Conservation (phyloP, 169 alveolate species). For the Cyclospora cayetanensis region DNA sequence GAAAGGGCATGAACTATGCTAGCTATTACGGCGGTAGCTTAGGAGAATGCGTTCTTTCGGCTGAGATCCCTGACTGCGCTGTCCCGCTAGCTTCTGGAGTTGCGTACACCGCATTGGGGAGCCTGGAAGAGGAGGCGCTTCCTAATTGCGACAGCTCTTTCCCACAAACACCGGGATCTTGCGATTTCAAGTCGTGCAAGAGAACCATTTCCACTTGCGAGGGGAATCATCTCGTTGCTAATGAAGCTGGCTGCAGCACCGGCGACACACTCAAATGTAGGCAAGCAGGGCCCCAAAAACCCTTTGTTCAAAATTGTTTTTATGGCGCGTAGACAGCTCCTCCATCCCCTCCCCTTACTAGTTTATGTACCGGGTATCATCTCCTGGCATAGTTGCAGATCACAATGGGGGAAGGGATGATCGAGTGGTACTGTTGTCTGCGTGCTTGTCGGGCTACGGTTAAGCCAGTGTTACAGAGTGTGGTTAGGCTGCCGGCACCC, state of each 20-base stretch:
- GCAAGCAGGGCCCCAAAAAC: too few species aligned
- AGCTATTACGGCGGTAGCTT: not conserved
- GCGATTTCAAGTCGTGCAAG: conserved; percentile 8
- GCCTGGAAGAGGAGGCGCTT: not conserved
- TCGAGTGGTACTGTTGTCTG: too few species aligned
- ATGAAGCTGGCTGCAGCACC: not conserved
- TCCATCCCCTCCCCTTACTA: too few species aligned
- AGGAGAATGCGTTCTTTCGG: not conserved
- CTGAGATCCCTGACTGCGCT: conserved; percentile 38
- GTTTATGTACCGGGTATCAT: too few species aligned
- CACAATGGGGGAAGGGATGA: too few species aligned
- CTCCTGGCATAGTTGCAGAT: too few species aligned
- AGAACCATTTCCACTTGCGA: not conserved
- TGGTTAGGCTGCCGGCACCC: too few species aligned
- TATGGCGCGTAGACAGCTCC: too few species aligned
- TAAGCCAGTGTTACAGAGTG: too few species aligned
- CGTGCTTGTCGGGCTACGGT: too few species aligned
- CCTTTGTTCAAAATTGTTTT: too few species aligned
- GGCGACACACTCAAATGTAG: not conserved
- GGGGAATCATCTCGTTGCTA: not conserved
- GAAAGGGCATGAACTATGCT: conserved; percentile 65
- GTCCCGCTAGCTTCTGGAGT: conserved; percentile 11
- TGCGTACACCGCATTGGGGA: conserved; percentile 57
- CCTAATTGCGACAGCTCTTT: not conserved
- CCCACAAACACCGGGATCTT: not conserved